These are phyloP conservation scores for Capsicum chinense DNA, from an alignment of 257 asterid genomes.

Conservation along the genomic window DNA sequence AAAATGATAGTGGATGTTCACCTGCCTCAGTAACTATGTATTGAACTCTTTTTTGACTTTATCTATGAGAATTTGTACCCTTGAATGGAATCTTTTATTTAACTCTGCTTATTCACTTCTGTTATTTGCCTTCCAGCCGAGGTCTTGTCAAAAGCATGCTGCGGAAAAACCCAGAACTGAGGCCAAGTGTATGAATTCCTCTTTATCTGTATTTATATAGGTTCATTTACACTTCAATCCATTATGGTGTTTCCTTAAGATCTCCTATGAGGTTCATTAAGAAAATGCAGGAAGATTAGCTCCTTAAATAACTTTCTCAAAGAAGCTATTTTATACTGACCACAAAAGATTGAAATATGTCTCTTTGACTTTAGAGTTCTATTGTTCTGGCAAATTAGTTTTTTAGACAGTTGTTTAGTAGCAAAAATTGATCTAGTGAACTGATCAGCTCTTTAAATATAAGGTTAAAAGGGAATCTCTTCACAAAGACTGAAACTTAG, in stretches of 20 bases:
- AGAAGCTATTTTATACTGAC: slow-evolving; percentile 5
- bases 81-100: background rate
- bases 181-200: slow-evolving; percentile 71
- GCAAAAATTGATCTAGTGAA: background rate
- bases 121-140: slow-evolving; percentile 59
- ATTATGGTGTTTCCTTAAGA: slow-evolving; percentile 19
- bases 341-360: slow-evolving; percentile 8
- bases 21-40: background rate
- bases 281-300: background rate
- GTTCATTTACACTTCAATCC: background rate
- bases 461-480: background rate
- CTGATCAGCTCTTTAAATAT: background rate
- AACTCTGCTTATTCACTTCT: slow-evolving; percentile 23
- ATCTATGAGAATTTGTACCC: background rate
- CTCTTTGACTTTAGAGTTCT: background rate
- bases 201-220: slow-evolving; percentile 25
- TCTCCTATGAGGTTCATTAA: background rate
- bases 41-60: slow-evolving; percentile 5
- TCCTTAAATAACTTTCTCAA: slow-evolving; percentile 10
- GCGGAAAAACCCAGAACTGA: slow-evolving; percentile 83
- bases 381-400: background rate
- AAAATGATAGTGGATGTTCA: slow-evolving; percentile 8
- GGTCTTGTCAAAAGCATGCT: slow-evolving; percentile 91
- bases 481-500: background rate
- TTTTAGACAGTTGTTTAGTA: background rate